Evolutionary conservation across 116 monocot genomes (phyloP).

Genomic region (Papilionanthe hybrid): DNA sequence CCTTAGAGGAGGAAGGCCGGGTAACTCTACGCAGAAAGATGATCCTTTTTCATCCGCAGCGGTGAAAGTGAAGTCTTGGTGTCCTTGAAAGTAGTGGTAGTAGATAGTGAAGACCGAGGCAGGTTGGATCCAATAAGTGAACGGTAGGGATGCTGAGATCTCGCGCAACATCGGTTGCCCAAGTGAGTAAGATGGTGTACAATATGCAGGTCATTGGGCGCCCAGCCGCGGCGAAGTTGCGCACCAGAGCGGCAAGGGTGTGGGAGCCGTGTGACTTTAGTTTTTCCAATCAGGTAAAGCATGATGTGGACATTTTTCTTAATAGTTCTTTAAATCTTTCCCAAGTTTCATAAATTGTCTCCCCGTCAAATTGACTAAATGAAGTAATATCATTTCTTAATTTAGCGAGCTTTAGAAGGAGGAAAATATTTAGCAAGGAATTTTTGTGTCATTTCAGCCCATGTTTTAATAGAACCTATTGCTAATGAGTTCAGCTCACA

Average conservation of each 20-base stretch:
- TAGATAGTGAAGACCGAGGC: constrained; percentile 17
- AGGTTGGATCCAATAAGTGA: constrained; percentile 26
- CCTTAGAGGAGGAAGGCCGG: constrained; percentile 7
- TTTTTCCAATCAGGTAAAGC: no score
- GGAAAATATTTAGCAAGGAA: no score
- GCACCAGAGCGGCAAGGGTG: constrained; percentile 7
- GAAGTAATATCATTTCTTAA: no score
- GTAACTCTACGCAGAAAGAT: background rate
- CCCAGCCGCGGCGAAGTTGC: constrained; percentile 5
- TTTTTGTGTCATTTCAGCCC: no score
- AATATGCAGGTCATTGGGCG: constrained; percentile 24
- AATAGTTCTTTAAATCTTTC: no score
- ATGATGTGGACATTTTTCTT: no score
- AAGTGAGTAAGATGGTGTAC: constrained; percentile 13
- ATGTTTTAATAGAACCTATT: no score
- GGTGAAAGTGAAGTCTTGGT: constrained; percentile 2
- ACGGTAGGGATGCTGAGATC: constrained; percentile 8
- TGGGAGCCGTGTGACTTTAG: background rate
- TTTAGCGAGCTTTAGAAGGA: no score
- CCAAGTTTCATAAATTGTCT: no score
- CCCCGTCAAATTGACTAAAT: no score
- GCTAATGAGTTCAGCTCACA: no score
- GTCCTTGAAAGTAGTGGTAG: constrained; percentile 25
- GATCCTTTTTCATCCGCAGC: constrained; percentile 5
- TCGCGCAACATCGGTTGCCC: constrained; percentile 18